Percentiles rank a stretch among this genome's conserved stretches.
These are phyloP conservation scores for Arachis monticola DNA, from an alignment of 331 rosid genomes.

Conservation along the genomic window DNA sequence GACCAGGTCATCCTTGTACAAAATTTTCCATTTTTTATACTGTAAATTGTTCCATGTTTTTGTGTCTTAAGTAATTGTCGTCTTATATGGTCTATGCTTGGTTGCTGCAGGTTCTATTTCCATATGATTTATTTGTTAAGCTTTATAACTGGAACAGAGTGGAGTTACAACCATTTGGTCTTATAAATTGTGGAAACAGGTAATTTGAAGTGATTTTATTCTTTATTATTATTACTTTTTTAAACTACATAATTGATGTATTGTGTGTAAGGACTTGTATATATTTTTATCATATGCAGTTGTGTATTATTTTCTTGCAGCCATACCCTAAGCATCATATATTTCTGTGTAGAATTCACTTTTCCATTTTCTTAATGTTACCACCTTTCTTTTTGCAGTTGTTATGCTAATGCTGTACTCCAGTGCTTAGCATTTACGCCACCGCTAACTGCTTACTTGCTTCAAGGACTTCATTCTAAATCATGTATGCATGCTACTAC, in stretches of 20 bases:
- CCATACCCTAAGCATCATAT: slow-evolving; percentile 11
- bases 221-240: no score
- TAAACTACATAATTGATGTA: slow-evolving; percentile 39
- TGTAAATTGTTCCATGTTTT: background rate
- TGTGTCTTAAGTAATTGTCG: background rate
- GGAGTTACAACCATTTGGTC: slow-evolving; percentile 86
- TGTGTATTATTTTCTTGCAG: background rate
- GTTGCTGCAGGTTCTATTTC: slow-evolving; percentile 72
- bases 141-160: slow-evolving; percentile 76
- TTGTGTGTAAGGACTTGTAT: slow-evolving; percentile 34
- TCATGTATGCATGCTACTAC: slow-evolving; percentile 62
- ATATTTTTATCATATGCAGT: slow-evolving; percentile 2
- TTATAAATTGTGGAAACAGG: slow-evolving; percentile 94
- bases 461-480: slow-evolving; percentile 88
- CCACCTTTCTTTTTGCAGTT: slow-evolving; percentile 57
- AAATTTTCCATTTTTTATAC: background rate
- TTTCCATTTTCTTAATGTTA: slow-evolving; percentile 8
- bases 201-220: slow-evolving; percentile 35
- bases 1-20: slow-evolving; percentile 64
- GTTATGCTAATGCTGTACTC: slow-evolving; percentile 90
- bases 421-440: slow-evolving; percentile 96
- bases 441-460: slow-evolving; percentile 85
- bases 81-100: slow-evolving; percentile 34
- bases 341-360: background rate
- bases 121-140: slow-evolving; percentile 81